Conservation (phyloP, 345 rosid species). For the Viola odorata region DNA sequence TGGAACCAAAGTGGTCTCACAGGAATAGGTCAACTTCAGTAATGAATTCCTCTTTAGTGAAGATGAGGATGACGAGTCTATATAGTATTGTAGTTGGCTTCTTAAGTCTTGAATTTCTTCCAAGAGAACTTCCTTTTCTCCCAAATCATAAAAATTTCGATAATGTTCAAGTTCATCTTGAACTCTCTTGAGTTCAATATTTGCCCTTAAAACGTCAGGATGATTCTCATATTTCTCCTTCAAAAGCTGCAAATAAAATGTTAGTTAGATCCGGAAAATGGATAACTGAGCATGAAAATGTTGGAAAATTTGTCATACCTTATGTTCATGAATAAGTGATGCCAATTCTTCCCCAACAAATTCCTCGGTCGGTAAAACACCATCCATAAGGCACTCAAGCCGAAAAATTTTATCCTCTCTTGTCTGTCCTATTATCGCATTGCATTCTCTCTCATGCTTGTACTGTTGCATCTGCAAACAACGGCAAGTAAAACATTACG, state of each 20-base stretch:
- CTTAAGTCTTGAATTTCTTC: slow-evolving; percentile 91
- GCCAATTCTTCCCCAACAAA: slow-evolving; percentile 79
- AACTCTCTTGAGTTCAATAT: slow-evolving; percentile 69
- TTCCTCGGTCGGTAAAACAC: slow-evolving; percentile 82
- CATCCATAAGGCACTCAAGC: slow-evolving; percentile 95
- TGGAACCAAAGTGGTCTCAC: slow-evolving; percentile 41
- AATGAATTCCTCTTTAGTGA: slow-evolving; percentile 44
- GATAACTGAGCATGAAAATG: slow-evolving; percentile 4
- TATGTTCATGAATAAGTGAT: slow-evolving; percentile 71
- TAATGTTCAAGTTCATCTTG: slow-evolving; percentile 79
- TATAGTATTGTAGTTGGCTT: slow-evolving; percentile 72
- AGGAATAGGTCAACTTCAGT: slow-evolving; percentile 50
- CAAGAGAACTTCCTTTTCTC: slow-evolving; percentile 85
- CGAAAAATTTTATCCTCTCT: slow-evolving; percentile 91
- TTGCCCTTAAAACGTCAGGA: slow-evolving; percentile 69
- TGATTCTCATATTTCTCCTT: slow-evolving; percentile 87
- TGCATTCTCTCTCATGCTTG: slow-evolving; percentile 98
- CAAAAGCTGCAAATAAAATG: slow-evolving; percentile 56
- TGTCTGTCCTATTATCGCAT: slow-evolving; percentile 79
- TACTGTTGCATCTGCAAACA: slow-evolving; percentile 81
- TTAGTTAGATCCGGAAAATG: slow-evolving; percentile 13
- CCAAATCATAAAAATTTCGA: slow-evolving; percentile 70
- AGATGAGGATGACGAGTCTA: slow-evolving; percentile 59
- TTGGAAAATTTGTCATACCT: slow-evolving; percentile 37
- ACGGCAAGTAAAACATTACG: slow-evolving; percentile 15